Evolutionary conservation across 2,329 filamentous ascomycete genomes (phyloP).

Genomic region (Falciphora oryzae): DNA sequence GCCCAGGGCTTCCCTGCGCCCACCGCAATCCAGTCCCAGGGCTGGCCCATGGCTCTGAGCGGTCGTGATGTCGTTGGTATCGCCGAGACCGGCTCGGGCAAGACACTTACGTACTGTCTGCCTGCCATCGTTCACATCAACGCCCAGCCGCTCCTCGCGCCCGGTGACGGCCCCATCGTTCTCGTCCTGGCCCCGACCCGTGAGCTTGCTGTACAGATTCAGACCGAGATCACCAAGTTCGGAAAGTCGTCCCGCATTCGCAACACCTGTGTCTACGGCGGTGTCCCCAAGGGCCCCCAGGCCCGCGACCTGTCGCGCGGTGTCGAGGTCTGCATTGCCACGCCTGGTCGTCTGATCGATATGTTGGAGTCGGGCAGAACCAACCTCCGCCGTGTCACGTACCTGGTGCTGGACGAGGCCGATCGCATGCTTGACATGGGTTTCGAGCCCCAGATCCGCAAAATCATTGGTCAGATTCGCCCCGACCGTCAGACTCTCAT

Average conservation of each 20-base stretch:
- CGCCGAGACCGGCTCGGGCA: slow-evolving; percentile 97
- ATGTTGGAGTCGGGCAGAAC: slow-evolving; percentile 98
- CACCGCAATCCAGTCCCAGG: slow-evolving; percentile 95
- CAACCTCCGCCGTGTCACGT: slow-evolving; percentile 95
- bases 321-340: slow-evolving; percentile 98
- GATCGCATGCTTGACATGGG: slow-evolving; percentile 99
- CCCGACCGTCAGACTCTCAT: slow-evolving; percentile 98
- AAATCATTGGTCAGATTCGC: slow-evolving; percentile 96
- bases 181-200: slow-evolving; percentile 93
- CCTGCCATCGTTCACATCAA: slow-evolving; percentile 99
- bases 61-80: slow-evolving; percentile 98
- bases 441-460: slow-evolving; percentile 99
- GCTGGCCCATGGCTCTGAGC: slow-evolving; percentile 98
- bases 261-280: slow-evolving; percentile 98
- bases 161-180: slow-evolving; percentile 93
- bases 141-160: slow-evolving; percentile 90
- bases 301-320: slow-evolving; percentile 91
- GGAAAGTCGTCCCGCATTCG: slow-evolving; percentile 96
- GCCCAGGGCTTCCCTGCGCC: slow-evolving; percentile 91
- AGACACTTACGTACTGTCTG: slow-evolving; percentile 97
- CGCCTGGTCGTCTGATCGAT: slow-evolving; percentile 94
- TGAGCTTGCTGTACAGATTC: slow-evolving; percentile 97
- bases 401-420: slow-evolving; percentile 96
- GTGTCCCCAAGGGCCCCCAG: slow-evolving; percentile 95
- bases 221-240: slow-evolving; percentile 97